These are phyloP conservation scores for Lecanoromycetidae sp. DNA, from an alignment of 2,329 filamentous ascomycete species.

Conservation along the genomic window DNA sequence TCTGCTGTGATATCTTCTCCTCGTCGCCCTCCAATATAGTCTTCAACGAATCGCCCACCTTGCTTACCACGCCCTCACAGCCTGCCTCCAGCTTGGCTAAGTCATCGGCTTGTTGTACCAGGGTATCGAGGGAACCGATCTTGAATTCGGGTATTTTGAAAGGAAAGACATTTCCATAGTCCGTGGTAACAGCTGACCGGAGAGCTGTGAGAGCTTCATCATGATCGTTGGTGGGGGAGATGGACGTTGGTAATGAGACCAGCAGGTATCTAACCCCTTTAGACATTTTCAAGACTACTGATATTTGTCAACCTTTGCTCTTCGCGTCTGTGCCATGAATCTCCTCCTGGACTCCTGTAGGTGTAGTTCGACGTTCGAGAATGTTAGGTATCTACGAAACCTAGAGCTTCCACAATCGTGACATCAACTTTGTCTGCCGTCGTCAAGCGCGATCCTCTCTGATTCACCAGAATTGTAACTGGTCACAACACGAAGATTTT, in stretches of 20 bases:
- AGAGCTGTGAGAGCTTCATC: conserved; percentile 72
- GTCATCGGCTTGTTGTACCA: conserved; percentile 94
- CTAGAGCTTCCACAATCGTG: neutral
- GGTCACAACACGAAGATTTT: too few species aligned
- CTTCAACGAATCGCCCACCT: conserved; percentile 76
- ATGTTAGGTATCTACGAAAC: neutral
- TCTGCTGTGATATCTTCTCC: conserved; percentile 70
- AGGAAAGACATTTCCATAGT: conserved; percentile 62
- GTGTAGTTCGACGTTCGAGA: too few species aligned
- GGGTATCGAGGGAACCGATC: conserved; percentile 86
- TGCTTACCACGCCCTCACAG: conserved; percentile 72
- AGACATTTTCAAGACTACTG: conserved; percentile 29
- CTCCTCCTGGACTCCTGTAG: too few species aligned
- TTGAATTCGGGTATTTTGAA: conserved; percentile 92
- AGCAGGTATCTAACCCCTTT: conserved; percentile 60
- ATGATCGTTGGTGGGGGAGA: conserved; percentile 65
- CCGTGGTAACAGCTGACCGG: conserved; percentile 56
- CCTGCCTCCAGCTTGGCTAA: conserved; percentile 71
- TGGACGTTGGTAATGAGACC: conserved; percentile 78
- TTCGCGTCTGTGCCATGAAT: too few species aligned
- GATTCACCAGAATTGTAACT: too few species aligned
- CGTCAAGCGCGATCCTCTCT: too few species aligned
- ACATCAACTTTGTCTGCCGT: too few species aligned
- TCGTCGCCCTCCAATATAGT: conserved; percentile 75
- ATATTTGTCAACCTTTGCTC: too few species aligned